Conservation (phyloP, 164 flowering plant species). For the Houttuynia cordata region DNA sequence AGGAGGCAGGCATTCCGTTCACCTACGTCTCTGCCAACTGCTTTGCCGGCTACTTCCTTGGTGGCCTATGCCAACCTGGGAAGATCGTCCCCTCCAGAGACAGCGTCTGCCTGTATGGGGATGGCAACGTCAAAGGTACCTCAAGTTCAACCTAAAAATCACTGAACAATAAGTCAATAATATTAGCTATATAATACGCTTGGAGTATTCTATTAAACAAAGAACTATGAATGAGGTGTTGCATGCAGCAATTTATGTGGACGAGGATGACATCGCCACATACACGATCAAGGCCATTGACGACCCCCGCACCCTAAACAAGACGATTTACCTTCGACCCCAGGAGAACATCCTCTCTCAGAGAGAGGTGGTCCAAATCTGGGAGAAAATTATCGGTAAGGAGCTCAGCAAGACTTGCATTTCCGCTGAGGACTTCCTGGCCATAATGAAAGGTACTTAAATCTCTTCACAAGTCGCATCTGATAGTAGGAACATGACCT, state of each 20-base stretch:
- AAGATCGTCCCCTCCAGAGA: slow-evolving; percentile 7
- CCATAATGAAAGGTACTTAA: slow-evolving; percentile 43
- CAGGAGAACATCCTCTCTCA: slow-evolving; percentile 49
- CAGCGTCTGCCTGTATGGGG: slow-evolving; percentile 8
- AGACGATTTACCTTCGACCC: slow-evolving; percentile 52
- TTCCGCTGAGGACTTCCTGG: slow-evolving; percentile 31
- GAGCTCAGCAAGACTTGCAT: slow-evolving; percentile 26
- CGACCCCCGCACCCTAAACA: slow-evolving; percentile 61
- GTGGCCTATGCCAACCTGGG: slow-evolving; percentile 8
- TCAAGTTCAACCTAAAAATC: too few species aligned
- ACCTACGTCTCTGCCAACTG: slow-evolving; percentile 19
- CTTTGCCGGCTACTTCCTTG: slow-evolving; percentile 17
- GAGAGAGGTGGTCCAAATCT: slow-evolving; percentile 36
- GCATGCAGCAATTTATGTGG: slow-evolving; percentile 46
- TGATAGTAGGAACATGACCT: too few species aligned
- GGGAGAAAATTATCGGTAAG: slow-evolving; percentile 54
- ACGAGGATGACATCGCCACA: slow-evolving; percentile 54
- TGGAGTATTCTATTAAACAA: too few species aligned
- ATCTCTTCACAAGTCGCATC: neutral
- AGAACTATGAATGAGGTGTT: too few species aligned
- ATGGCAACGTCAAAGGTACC: slow-evolving; percentile 14
- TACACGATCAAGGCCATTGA: slow-evolving; percentile 54
- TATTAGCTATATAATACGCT: too few species aligned
- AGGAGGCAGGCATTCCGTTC: slow-evolving; percentile 17
- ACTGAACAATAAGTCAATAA: too few species aligned